Percentiles rank a stretch among this genome's conserved stretches.
These are phyloP conservation scores for Cyberlindnera americana DNA, from an alignment of 805 yeast species.

Conservation along the genomic window DNA sequence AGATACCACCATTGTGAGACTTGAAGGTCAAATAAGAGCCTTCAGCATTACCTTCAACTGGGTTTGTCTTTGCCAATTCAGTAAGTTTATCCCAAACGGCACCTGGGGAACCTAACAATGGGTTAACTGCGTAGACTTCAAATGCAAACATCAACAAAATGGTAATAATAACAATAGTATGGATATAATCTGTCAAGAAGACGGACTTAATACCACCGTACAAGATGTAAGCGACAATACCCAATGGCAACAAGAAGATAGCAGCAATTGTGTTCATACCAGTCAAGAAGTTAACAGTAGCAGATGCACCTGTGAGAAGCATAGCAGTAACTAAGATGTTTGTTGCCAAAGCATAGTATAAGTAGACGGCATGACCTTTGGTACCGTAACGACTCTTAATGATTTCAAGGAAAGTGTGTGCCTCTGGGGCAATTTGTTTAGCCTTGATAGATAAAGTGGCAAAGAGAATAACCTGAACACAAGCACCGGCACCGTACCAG, in stretches of 20 bases:
- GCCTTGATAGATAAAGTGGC: constrained; percentile 86
- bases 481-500: constrained; percentile 89
- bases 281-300: constrained; percentile 73
- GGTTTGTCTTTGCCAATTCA: constrained; percentile 53
- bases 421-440: constrained; percentile 85
- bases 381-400: constrained; percentile 77
- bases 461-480: constrained; percentile 82
- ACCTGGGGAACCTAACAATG: constrained; percentile 75
- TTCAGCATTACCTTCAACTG: constrained; percentile 74
- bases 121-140: constrained; percentile 68
- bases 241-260: constrained; percentile 76
- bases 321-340: constrained; percentile 89
- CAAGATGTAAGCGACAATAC: constrained; percentile 69
- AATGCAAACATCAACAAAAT: constrained; percentile 81
- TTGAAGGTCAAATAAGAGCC: constrained; percentile 90
- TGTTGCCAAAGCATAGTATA: constrained; percentile 82
- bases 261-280: constrained; percentile 84
- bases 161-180: constrained; percentile 75
- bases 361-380: constrained; percentile 62
- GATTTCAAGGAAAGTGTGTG: constrained; percentile 88
- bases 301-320: constrained; percentile 89
- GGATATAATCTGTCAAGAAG: constrained; percentile 73
- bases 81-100: constrained; percentile 72
- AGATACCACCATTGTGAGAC: constrained; percentile 82
- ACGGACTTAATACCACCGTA: constrained; percentile 85